Evolutionary conservation across 1,139 yeast genomes (phyloP).

Genomic region (Yamadazyma mexicana): DNA sequence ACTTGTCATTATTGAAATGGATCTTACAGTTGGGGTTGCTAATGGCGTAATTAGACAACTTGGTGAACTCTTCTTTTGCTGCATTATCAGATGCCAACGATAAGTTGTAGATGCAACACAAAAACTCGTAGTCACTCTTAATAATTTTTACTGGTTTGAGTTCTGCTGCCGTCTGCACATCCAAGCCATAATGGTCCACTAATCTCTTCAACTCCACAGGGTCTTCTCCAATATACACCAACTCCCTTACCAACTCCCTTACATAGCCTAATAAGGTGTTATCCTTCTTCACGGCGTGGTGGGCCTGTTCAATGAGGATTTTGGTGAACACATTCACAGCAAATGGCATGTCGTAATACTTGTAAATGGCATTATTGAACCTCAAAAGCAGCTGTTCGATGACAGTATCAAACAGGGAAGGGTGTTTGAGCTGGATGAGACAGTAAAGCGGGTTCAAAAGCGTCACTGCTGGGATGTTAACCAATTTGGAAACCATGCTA

Average conservation of each 20-base stretch:
- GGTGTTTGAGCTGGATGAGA: constrained; percentile 11
- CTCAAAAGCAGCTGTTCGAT: constrained; percentile 76
- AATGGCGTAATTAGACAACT: constrained; percentile 40
- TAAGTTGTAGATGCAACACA: constrained; percentile 18
- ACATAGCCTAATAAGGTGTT: constrained; percentile 51
- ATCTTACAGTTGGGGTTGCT: constrained; percentile 6
- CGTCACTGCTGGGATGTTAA: constrained; percentile 10
- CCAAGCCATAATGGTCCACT: constrained; percentile 10
- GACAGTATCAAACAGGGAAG: constrained; percentile 46
- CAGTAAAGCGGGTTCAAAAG: constrained; percentile 14
- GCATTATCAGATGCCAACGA: constrained; percentile 13
- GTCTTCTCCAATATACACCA: constrained; percentile 58
- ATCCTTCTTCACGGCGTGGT: constrained; percentile 8
- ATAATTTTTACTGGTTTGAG: constrained; percentile 9
- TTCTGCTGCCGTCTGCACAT: constrained; percentile 4
- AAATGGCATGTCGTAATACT: constrained; percentile 70
- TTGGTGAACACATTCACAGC: constrained; percentile 65
- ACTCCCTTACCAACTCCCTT: constrained; percentile 39
- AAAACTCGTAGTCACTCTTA: constrained; percentile 16
- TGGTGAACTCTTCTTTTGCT: constrained; percentile 22
- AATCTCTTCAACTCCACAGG: constrained; percentile 15
- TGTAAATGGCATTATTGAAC: constrained; percentile 70
- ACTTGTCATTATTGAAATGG: constrained; percentile 8
- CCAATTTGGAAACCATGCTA: constrained; percentile 23
- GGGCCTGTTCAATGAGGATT: constrained; percentile 70